Evolutionary conservation across 208 protist genomes (phyloP).

Genomic region (Crithidia bombi): DNA sequence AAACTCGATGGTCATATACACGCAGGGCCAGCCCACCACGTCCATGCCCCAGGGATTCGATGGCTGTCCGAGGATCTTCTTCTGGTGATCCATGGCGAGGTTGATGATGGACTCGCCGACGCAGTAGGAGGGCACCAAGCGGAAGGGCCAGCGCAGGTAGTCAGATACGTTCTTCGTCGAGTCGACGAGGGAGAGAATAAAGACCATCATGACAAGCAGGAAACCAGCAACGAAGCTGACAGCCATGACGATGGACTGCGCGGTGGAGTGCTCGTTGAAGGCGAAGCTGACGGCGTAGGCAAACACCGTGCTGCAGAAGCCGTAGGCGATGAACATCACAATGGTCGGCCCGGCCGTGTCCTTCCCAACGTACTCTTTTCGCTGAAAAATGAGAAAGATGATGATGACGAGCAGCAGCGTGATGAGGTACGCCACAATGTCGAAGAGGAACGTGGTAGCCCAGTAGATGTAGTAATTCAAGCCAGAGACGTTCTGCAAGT

Average conservation of each 20-base stretch:
- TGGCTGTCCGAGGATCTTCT: constrained; percentile 28
- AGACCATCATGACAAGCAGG: constrained; percentile 61
- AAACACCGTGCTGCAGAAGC: constrained; percentile 50
- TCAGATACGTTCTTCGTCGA: constrained; percentile 42
- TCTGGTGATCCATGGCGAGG: constrained; percentile 43
- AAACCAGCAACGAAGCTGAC: constrained; percentile 82
- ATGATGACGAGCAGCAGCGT: constrained; percentile 61
- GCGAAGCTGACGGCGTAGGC: constrained; percentile 65
- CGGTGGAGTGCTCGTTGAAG: constrained; percentile 69
- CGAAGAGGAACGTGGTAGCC: constrained; percentile 86
- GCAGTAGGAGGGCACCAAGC: constrained; percentile 75
- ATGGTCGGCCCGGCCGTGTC: constrained; percentile 47
- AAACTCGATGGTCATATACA: constrained; percentile 70
- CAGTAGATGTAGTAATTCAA: constrained; percentile 71
- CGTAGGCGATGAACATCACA: constrained; percentile 63
- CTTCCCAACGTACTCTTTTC: constrained; percentile 59
- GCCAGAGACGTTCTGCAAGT: constrained; percentile 79
- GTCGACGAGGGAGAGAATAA: constrained; percentile 51
- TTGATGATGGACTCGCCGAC: constrained; percentile 83
- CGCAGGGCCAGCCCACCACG: constrained; percentile 49
- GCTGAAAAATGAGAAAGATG: constrained; percentile 68
- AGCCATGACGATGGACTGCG: constrained; percentile 71
- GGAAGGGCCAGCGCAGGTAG: constrained; percentile 60
- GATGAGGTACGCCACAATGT: constrained; percentile 66
- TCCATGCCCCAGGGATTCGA: constrained; percentile 42